phyloP scores from a whole-genome alignment of 108 stramenopile genomes.

The Stephanodiscus triporus region DNA sequence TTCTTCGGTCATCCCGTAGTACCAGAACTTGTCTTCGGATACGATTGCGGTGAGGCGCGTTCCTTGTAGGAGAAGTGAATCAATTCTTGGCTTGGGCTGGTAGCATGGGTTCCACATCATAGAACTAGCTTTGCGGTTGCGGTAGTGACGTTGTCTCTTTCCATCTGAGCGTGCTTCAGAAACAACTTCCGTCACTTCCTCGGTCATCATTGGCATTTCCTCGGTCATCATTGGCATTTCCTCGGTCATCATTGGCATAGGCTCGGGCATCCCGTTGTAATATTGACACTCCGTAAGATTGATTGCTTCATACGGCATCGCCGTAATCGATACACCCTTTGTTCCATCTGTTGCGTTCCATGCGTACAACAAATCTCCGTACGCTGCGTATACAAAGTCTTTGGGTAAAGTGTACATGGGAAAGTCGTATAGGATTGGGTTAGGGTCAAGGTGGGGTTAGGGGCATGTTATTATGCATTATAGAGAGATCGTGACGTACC shows the following conservation, averaged over 20 bases:
- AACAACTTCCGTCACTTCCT: background rate
- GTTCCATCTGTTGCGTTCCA: slow-evolving; percentile 43
- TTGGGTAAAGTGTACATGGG: background rate
- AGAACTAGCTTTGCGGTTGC: slow-evolving; percentile 2
- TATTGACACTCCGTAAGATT: slow-evolving; percentile 13
- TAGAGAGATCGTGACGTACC: background rate
- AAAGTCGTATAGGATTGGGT: background rate
- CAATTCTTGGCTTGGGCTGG: slow-evolving; percentile 51
- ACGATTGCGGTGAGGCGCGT: slow-evolving; percentile 48
- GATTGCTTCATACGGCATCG: slow-evolving; percentile 44
- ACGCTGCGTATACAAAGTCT: slow-evolving; percentile 37
- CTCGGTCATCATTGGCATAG: slow-evolving; percentile 10
- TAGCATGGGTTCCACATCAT: slow-evolving; percentile 31
- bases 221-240: background rate
- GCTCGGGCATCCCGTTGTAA: slow-evolving; percentile 7
- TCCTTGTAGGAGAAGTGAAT: slow-evolving; percentile 41
- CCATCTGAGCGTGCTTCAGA: background rate
- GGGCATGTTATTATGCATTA: background rate
- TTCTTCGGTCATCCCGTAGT: slow-evolving; percentile 17
- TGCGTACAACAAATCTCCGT: slow-evolving; percentile 36
- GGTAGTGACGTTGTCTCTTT: slow-evolving; percentile 12
- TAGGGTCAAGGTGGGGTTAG: too few species aligned
- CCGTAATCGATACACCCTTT: slow-evolving; percentile 37
- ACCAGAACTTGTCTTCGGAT: slow-evolving; percentile 25
- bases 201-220: too few species aligned